Evolutionary conservation across 1,284 basidiomycete species (phyloP).

Genomic region (Meira miltonrushii): DNA sequence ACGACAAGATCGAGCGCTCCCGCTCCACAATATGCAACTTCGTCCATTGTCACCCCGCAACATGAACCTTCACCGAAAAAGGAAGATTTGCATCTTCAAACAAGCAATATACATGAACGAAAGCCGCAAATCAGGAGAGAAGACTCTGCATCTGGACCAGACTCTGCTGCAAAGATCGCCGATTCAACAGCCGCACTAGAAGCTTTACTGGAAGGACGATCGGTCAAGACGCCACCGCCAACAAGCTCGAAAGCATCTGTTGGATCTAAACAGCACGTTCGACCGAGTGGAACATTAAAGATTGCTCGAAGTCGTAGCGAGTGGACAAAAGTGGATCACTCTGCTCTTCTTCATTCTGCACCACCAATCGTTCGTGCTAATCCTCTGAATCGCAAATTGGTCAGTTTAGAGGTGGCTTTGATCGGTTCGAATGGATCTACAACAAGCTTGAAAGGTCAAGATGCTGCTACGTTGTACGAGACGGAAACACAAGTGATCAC

Average conservation of each 20-base stretch:
- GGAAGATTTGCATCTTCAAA: background rate
- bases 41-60: background rate
- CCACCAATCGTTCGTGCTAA: background rate
- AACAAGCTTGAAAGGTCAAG: constrained; percentile 18
- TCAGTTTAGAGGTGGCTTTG: constrained; percentile 23
- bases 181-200: constrained; percentile 5
- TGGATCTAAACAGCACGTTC: background rate
- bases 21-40: background rate
- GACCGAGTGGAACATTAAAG: constrained; percentile 1
- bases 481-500: constrained; percentile 30
- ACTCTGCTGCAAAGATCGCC: background rate
- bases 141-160: background rate
- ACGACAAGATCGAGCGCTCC: background rate
- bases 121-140: background rate
- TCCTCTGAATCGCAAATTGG: constrained; percentile 7
- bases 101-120: background rate
- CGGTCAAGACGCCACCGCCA: background rate
- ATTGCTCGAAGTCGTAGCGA: background rate
- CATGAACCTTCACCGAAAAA: background rate
- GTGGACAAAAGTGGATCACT: background rate
- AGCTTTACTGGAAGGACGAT: constrained; percentile 1
- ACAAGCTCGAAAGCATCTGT: background rate
- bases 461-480: constrained; percentile 28
- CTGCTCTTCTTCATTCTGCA: background rate
- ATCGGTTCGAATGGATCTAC: constrained; percentile 28